These are phyloP conservation scores for Inosperma sp. DNA, from an alignment of 768 basidiomycete genomes.

Conservation along the genomic window DNA sequence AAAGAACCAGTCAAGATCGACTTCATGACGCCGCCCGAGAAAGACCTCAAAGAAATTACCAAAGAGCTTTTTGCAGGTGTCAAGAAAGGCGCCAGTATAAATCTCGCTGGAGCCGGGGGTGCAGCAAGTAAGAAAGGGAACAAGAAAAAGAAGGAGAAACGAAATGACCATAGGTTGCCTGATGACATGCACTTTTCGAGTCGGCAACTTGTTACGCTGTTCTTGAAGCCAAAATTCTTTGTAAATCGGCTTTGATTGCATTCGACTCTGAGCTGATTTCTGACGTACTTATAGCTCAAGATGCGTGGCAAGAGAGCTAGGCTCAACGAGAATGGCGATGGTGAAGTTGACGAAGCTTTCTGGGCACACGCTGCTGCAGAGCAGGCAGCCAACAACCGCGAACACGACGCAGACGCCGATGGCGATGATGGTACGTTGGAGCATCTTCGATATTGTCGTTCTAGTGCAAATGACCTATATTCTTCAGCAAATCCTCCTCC, in stretches of 20 bases:
- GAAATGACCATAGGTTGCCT: conserved; percentile 75
- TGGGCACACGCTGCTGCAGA: conserved; percentile 95
- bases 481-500: conserved; percentile 55
- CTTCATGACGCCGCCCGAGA: conserved; percentile 58
- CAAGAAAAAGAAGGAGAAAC: conserved; percentile 60
- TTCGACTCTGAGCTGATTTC: conserved; percentile 1
- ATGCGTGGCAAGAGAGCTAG: conserved; percentile 74
- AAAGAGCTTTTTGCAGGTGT: conserved; percentile 79
- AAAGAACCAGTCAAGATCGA: conserved; percentile 84
- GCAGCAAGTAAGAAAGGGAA: conserved; percentile 39
- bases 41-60: conserved; percentile 53
- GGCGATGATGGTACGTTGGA: conserved; percentile 37
- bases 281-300: conserved; percentile 54
- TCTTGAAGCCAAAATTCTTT: conserved; percentile 93
- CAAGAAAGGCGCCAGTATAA: conserved; percentile 65
- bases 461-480: conserved; percentile 7
- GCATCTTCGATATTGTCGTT: conserved; percentile 2
- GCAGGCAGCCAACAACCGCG: conserved; percentile 52
- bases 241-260: conserved; percentile 42
- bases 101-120: conserved; percentile 50
- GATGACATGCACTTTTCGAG: conserved; percentile 98
- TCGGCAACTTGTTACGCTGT: conserved; percentile 83
- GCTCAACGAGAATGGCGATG: conserved; percentile 63
- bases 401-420: conserved; percentile 48
- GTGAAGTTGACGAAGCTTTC: conserved; percentile 92